phyloP scores from a whole-genome alignment of 176 grass and related monocot species.

The Aegilops bicornis region DNA sequence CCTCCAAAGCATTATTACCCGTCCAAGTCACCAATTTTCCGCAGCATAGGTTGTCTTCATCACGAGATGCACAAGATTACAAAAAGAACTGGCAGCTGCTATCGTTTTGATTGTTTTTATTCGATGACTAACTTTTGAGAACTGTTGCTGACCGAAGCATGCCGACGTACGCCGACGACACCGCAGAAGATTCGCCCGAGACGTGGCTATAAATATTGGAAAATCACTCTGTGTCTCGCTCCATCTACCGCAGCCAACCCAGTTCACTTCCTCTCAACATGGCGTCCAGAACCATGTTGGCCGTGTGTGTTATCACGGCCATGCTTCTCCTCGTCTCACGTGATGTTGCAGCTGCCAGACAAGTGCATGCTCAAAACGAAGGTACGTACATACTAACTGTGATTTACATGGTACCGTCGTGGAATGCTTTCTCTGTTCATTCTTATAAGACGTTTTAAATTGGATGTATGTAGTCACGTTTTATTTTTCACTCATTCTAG shows the following conservation, averaged over 20 bases:
- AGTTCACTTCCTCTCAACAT: not conserved
- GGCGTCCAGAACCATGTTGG: not conserved
- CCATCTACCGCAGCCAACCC: too few relatives aligned
- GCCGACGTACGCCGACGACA: not conserved
- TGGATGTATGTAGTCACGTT: too few relatives aligned
- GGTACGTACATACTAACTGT: not conserved
- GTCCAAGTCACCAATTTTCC: too few relatives aligned
- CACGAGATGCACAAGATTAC: not conserved
- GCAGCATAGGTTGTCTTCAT: not conserved
- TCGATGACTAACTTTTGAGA: not conserved
- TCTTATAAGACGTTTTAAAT: too few relatives aligned
- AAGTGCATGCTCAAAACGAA: not conserved
- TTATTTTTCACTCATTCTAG: too few relatives aligned
- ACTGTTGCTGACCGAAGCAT: not conserved
- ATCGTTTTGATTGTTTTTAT: not conserved
- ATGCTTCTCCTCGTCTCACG: not conserved
- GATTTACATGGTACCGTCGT: not conserved
- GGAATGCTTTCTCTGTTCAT: too few relatives aligned
- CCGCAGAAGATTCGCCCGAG: too few relatives aligned
- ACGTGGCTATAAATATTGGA: too few relatives aligned
- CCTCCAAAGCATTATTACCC: too few relatives aligned
- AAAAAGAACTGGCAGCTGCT: not conserved
- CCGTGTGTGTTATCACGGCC: not conserved
- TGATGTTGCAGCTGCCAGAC: not conserved
- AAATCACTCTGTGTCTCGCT: too few relatives aligned